Percentiles rank a stretch among this genome's conserved stretches.
Conservation (phyloP, 257 asterid species). For the Salvia miltiorrhiza region DNA sequence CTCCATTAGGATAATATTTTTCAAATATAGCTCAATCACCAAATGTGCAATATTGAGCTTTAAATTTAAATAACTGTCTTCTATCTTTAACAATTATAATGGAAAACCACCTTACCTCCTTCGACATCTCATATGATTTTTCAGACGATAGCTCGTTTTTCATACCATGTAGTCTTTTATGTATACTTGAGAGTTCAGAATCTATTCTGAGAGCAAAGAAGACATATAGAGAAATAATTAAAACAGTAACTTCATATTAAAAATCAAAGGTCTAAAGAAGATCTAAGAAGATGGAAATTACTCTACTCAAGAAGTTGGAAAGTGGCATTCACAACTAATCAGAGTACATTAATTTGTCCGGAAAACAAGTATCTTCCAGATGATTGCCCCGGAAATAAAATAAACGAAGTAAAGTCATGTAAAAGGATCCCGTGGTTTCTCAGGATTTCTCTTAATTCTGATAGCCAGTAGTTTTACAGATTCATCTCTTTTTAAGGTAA, state of each 20-base stretch:
- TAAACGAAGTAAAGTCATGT: not conserved
- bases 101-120: slow-evolving; percentile 56
- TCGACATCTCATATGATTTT: slow-evolving; percentile 33
- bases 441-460: not conserved
- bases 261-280: not conserved
- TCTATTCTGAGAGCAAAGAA: slow-evolving; percentile 95
- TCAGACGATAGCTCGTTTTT: slow-evolving; percentile 44
- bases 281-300: not conserved
- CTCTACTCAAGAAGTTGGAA: not conserved
- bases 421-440: not conserved
- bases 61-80: not conserved
- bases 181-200: slow-evolving; percentile 78
- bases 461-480: not conserved
- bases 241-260: slow-evolving; percentile 28
- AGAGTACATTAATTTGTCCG: slow-evolving; percentile 6
- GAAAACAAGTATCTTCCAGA: not conserved
- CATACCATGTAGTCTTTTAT: slow-evolving; percentile 55
- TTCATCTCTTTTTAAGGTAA: not conserved
- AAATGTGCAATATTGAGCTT: not conserved
- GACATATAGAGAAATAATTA: slow-evolving; percentile 37
- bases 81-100: not conserved
- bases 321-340: slow-evolving; percentile 1
- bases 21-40: not conserved
- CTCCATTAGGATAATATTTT: slow-evolving; percentile 7
- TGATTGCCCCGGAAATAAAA: slow-evolving; percentile 10